Percentiles rank a stretch among this genome's conserved stretches.
These are phyloP conservation scores for Aspergillus campestris DNA, from an alignment of 495 filamentous ascomycete species.

Conservation along the genomic window DNA sequence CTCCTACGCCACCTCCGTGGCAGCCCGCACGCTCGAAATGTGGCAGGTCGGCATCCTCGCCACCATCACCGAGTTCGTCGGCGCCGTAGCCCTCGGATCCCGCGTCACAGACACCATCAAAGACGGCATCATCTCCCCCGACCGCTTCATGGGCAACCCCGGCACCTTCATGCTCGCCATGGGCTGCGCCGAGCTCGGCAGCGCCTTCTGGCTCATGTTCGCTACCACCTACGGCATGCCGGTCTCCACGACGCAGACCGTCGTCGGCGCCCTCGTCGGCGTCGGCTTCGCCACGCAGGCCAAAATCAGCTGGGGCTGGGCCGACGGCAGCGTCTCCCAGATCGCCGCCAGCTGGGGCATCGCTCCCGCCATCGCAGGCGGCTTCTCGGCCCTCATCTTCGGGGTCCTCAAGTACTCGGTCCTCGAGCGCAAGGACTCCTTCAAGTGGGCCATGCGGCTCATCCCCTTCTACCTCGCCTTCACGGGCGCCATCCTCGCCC, in stretches of 20 bases:
- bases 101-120: constrained; percentile 61
- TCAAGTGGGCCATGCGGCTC: constrained; percentile 46
- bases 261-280: constrained; percentile 54
- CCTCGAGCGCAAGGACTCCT: constrained; percentile 48
- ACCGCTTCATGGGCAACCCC: constrained; percentile 38
- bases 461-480: constrained; percentile 56
- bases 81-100: constrained; percentile 54
- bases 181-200: constrained; percentile 9
- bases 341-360: constrained; percentile 56
- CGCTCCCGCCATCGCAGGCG: constrained; percentile 50
- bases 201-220: constrained; percentile 9
- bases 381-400: constrained; percentile 56
- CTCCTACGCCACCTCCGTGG: constrained; percentile 34
- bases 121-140: constrained; percentile 50
- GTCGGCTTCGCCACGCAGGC: constrained; percentile 53
- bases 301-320: constrained; percentile 50
- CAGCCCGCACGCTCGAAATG: constrained; percentile 30
- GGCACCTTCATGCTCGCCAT: constrained; percentile 14
- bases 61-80: constrained; percentile 42
- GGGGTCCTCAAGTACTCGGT: constrained; percentile 55
- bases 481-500: constrained; percentile 51
- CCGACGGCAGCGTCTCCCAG: constrained; percentile 42
- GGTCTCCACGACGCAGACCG: constrained; percentile 51
- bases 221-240: constrained; percentile 12
- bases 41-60: constrained; percentile 29